phyloP scores from a whole-genome alignment of 805 yeast species.

The Candida argentea region DNA sequence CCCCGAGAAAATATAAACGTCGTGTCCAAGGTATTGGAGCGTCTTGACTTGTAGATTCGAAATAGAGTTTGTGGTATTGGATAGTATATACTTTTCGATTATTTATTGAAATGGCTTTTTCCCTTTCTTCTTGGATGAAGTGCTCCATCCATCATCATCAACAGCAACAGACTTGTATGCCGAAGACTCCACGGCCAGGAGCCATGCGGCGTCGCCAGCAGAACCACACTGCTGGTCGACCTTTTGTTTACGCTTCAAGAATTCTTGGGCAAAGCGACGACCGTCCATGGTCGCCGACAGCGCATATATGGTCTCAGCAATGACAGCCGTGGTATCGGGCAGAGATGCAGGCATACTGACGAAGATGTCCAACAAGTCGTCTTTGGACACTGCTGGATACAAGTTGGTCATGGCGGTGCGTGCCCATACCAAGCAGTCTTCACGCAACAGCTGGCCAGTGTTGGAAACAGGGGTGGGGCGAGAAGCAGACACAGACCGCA shows the following conservation, averaged over 20 bases:
- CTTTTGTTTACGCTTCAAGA: constrained; percentile 61
- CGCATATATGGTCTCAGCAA: constrained; percentile 85
- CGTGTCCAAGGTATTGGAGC: constrained; percentile 17
- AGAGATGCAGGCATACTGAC: constrained; percentile 65
- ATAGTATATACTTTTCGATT: too few species aligned
- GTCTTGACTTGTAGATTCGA: background rate
- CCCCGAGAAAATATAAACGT: constrained; percentile 37
- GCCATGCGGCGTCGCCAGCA: constrained; percentile 53
- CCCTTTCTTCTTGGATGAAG: constrained; percentile 30
- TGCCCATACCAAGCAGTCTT: constrained; percentile 67
- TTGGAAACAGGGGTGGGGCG: constrained; percentile 16
- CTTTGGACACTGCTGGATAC: constrained; percentile 65
- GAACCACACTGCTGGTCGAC: constrained; percentile 49
- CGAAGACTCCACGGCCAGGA: constrained; percentile 47
- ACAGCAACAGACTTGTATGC: constrained; percentile 28
- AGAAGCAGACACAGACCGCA: constrained; percentile 27
- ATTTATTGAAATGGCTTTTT: constrained; percentile 11
- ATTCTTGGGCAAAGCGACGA: constrained; percentile 85
- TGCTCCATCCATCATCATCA: constrained; percentile 40
- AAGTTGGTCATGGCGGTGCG: constrained; percentile 54
- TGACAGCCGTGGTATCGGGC: constrained; percentile 68
- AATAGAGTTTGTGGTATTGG: background rate
- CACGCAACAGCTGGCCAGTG: constrained; percentile 21
- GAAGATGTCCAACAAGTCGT: constrained; percentile 72
- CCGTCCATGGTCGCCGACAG: constrained; percentile 90